A percentile compares a stretch with the other conserved stretches of the same genome.
phyloP scores from a whole-genome alignment of 2,329 filamentous ascomycete species.

The Magnaporthiopsis poae region DNA sequence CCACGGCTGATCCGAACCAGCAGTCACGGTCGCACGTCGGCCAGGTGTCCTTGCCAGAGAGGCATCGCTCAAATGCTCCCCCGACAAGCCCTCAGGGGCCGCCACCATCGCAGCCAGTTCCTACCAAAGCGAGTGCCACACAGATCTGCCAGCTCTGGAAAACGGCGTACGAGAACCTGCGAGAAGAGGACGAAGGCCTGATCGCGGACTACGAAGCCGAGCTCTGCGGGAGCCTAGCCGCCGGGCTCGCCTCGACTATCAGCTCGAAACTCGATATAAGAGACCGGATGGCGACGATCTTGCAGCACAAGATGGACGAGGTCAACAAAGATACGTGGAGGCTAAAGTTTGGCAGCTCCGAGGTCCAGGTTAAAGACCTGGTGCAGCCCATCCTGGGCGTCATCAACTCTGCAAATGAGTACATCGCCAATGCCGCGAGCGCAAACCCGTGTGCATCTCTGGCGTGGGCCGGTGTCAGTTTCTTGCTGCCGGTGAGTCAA shows the following conservation, averaged over 20 bases:
- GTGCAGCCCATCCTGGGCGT: slow-evolving; percentile 12
- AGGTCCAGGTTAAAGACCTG: slow-evolving; percentile 12
- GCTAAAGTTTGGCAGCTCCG: slow-evolving; percentile 11
- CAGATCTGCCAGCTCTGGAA: not conserved
- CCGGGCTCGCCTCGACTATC: not conserved
- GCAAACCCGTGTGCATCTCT: slow-evolving; percentile 12
- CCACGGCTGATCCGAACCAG: too few relatives aligned
- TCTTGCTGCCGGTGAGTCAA: slow-evolving; percentile 6
- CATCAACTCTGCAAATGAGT: slow-evolving; percentile 12
- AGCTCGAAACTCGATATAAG: not conserved
- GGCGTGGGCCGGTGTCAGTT: slow-evolving; percentile 13
- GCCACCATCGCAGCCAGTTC: too few relatives aligned
- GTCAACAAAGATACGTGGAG: slow-evolving; percentile 21
- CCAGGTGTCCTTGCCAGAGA: too few relatives aligned
- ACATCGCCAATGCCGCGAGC: slow-evolving; percentile 10
- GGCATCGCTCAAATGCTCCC: too few relatives aligned
- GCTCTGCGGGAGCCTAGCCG: not conserved
- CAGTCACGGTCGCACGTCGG: too few relatives aligned
- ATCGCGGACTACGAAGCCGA: not conserved
- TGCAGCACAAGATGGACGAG: slow-evolving; percentile 19
- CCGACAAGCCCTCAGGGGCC: too few relatives aligned
- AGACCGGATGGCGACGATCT: slow-evolving; percentile 15
- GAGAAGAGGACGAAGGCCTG: not conserved
- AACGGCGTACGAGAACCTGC: not conserved
- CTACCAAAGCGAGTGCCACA: too few relatives aligned